Base-by-base conservation (phyloP, 2,329 filamentous ascomycete species). In the Apiospora aurea region DNA sequence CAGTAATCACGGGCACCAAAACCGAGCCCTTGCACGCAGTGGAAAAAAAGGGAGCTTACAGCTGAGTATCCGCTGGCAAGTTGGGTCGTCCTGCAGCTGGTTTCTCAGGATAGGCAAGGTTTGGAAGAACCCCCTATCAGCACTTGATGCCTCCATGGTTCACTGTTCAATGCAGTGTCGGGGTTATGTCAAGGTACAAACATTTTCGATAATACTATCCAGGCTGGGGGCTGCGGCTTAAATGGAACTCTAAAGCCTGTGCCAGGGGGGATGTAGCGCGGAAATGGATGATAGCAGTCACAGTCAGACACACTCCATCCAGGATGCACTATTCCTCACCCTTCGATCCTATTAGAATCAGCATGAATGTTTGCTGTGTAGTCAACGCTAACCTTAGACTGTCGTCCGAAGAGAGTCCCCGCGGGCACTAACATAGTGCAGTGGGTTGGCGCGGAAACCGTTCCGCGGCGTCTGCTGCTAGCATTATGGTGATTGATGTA, bases 101-200 rank as follows among this genome's bases (percentile, higher is more conserved):
- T 77, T 76, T 71, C 72, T 73, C 70, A 76, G 47, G 51, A 70
- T 64, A 14, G 75, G 74, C 8, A 72, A 49, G 4, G 53, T 43
- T 71, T 77, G 75, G 70, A 76, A 77, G 73, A 77, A 77, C 18
- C 74, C 75, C 14, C 26, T 73, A 38, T 72, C 70, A 68, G 73
- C 74, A 83, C 73, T 82, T 76, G 72, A 81, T 80, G 75, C 70
- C 69, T 75, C 74, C 75, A 77, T 77, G 57, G 8, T 64, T 41
- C 18, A n/a, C n/a, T 38, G 8, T 5, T 61, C 29, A 5, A 38
- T n/a, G 18, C 29, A 18, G 5, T 34, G n/a, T 41, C 29, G 18
- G 34, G 34, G 18, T 10, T 5, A 21, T 41, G 18, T 41, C 29
- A 13, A 64, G 14, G 10, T 11, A 4, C 57, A 41, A 41, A 41